phyloP scores from a whole-genome alignment of 1,284 basidiomycete species.

The Ceratobasidium sp. region DNA sequence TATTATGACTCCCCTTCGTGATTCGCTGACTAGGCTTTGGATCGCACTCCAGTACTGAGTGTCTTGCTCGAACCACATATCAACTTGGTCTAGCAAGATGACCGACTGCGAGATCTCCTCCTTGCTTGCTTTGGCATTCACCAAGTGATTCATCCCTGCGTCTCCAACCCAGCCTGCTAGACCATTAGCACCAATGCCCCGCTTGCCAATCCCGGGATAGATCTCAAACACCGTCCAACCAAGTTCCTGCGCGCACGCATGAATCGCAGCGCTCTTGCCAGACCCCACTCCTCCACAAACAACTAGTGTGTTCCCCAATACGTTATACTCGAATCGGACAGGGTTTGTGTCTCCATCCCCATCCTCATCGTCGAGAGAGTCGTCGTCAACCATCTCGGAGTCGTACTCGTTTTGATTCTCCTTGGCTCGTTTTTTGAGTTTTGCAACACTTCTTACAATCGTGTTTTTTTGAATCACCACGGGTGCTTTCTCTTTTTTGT shows the following conservation, averaged over 20 bases:
- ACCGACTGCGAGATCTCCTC: constrained; percentile 72
- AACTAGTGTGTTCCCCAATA: constrained; percentile 80
- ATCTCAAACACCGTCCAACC: constrained; percentile 98
- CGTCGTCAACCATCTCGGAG: constrained; percentile 45
- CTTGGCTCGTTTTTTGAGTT: constrained; percentile 44
- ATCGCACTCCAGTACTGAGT: constrained; percentile 89
- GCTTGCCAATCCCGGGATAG: constrained; percentile 89
- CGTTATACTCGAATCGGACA: no score
- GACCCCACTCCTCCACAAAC: constrained; percentile 81
- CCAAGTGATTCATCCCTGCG: constrained; percentile 88
- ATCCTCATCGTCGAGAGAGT: constrained; percentile 54
- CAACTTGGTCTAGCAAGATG: constrained; percentile 95
- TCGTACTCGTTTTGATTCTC: constrained; percentile 46
- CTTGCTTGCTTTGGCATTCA: constrained; percentile 52
- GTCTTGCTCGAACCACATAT: constrained; percentile 90
- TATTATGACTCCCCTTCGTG: constrained; percentile 82
- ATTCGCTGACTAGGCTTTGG: constrained; percentile 76
- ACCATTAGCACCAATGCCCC: constrained; percentile 69
- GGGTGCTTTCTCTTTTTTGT: no score
- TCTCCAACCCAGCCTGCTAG: constrained; percentile 86
- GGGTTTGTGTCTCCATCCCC: constrained; percentile 48
- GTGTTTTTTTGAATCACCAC: constrained; percentile 24
- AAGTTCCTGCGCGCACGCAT: constrained; percentile 90
- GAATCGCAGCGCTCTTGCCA: constrained; percentile 92
- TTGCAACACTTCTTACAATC: constrained; percentile 44